Base-by-base conservation (phyloP, 805 yeast genomes). In the Martiniozyma abietophila region DNA sequence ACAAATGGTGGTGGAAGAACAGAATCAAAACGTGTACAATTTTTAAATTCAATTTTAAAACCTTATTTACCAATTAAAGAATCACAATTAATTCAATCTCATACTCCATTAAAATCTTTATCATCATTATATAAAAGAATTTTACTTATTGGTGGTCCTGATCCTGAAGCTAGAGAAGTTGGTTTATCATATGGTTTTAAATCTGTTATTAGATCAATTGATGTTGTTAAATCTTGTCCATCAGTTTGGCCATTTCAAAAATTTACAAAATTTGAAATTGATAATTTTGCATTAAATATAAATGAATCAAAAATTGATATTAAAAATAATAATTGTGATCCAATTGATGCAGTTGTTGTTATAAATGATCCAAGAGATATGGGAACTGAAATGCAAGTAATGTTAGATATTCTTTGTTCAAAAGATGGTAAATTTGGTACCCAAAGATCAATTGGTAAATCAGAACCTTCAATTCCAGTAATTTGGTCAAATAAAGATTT, bases 321-420 rank as follows among this genome's bases (percentile, higher is more conserved):
- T 14, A 45, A 47, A 18, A 18, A 22, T 42, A 43, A 18, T 38
- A 46, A 31, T 58, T 48, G 41, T 42, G 31, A 34, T 34, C 70
- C 71, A 14, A 64, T 83, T 40, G 94, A 85, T 44, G 88, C 86
- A 3, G 64, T 88, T 0, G 58, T 88, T 40, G 86, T 86, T 14
- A 83, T 86, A 55, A 81, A 81, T 51, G 96, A 88, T 56, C 88
- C 96, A 5, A 64, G 94, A 39, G 96, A 88, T 53, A 70, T 85
- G 80, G 86, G 83, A 1, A 71, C 89, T 1, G 96, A 86, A 53
- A 48, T 78, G 8, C 96, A 86, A 58, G 69, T 88, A 16, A 73
- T 83, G 2, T 53, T 70, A 32, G 96, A 86, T 48, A 46, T 81
- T 19, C 61, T 86, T 35, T 71, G 72, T 42, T 75, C 85, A 9